Base-by-base conservation (phyloP, 2,329 filamentous ascomycete species). In the Aspergillus tubingensis region DNA sequence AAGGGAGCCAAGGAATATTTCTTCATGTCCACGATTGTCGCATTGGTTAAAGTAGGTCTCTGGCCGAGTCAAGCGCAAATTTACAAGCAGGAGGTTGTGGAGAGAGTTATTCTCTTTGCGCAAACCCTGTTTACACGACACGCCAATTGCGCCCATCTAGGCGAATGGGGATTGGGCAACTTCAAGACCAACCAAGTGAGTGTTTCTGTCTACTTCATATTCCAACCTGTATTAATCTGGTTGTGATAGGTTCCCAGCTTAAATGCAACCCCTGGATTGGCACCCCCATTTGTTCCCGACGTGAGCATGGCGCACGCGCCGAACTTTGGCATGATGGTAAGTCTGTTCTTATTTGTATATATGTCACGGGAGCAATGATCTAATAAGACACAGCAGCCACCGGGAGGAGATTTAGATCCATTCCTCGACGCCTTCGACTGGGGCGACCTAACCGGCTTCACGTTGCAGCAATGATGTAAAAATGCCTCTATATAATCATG, bases 1-100 rank as follows among this genome's bases (percentile, higher is more conserved):
- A 77, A 77, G 55, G 75, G 75, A 2, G 74, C 74, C 2, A 77
- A 76, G 47, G 74, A 77, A 41, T 77, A 76, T 60, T 77, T 76
- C 58, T 76, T 77, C 60, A 67, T 76, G 57, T 76, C 73, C 1
- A 76, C 74, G 1, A 71, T 77, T 27, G 59, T 73, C 7, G 70
- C 73, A 6, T 53, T 77, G 4, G 74, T 74, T 32, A 76, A 76
- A 56, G 59, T 70, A 21, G 73, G 68, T 51, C 56, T 76, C 8
- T 76, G 72, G 72, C 74, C 74, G 0, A 58, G 61, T 0, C 74
- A 77, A 54, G 71, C 70, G 15, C 65, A 64, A 3, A 61, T 72
- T 19, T 73, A 71, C 51, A 77, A 76, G 51, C 72, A 76, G 52
- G 69, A 75, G 32, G 73, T 73, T 0, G 69, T 76, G 10, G 72